Base-by-base conservation (phyloP, 345 rosid species). In the Brassica carinata region DNA sequence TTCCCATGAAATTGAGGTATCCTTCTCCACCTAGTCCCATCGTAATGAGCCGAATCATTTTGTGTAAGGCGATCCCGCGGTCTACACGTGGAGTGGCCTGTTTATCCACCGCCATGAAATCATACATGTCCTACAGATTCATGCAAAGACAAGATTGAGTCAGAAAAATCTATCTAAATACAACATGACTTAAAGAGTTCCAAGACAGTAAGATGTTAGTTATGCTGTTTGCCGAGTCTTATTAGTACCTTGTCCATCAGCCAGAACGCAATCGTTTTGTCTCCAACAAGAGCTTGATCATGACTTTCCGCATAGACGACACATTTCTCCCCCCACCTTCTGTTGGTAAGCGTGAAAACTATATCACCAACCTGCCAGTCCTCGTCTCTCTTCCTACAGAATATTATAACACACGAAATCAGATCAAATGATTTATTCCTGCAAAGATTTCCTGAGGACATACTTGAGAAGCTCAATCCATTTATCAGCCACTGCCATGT, bases 281-380 rank as follows among this genome's bases (percentile, higher is more conserved):
- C 98, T n/a, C 99, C 99, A 71, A 95, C 99, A 80, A 95, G 92
- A 75, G 99, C 99, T 86, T 93, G 99, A 85, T 95, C 99, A 82
- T 95, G 99, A 86, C 97, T 90, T 83, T 95, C 99, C 40, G 99
- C 98, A 87, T 95, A 95, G 51, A 87, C 76, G 36, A 93, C 85
- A 77, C 98, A 95, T 74, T 91, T 93, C 76, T 95, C 98, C 64
- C 74, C 70, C 99, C 98, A 95, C 83, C 99, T 89, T 80, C 98
- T 85, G 85, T 95, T 93, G 76, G 89, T 89, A 11, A 95, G 93
- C 2, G 96, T 89, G 83, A 85, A 82, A 69, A 88, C 64, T 65
- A 95, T 90, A 70, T 91, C 94, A 69, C 91, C 78, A 86, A 95
- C 90, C 83, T 84, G 77, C 99, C 99, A 95, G 15, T 89, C 90